Evolutionary conservation across 2,329 filamentous ascomycete genomes (phyloP).

Genomic region (Fusarium succisae): DNA sequence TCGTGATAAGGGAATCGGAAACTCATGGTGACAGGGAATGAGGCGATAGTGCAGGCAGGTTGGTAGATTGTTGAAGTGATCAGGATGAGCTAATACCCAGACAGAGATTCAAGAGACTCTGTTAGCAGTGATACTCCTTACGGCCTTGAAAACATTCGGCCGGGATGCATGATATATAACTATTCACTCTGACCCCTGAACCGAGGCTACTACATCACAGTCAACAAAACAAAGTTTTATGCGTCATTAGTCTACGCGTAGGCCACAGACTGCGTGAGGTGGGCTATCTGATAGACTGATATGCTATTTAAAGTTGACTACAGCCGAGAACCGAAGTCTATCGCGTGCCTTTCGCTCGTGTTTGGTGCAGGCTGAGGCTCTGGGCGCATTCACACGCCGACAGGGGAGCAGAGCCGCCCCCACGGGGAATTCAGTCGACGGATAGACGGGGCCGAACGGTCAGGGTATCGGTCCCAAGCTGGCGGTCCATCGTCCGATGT

Average conservation of each 20-base stretch:
- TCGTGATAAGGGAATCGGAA: background rate
- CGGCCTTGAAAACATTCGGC: no score
- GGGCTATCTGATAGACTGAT: no score
- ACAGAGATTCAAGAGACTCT: no score
- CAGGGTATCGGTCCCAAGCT: background rate
- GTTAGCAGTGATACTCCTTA: background rate
- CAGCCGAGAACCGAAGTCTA: background rate
- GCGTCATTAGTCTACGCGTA: background rate
- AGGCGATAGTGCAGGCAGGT: rapidly evolving
- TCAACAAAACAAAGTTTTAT: no score
- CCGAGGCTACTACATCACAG: background rate
- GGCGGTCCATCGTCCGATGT: background rate
- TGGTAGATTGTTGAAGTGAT: rapidly evolving
- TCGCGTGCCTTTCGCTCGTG: background rate
- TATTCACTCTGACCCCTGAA: background rate
- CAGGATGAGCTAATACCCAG: background rate
- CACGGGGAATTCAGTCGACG: background rate
- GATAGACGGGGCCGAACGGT: no score
- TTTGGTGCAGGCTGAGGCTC: background rate
- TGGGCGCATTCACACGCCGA: background rate
- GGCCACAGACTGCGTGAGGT: no score
- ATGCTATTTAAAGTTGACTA: background rate
- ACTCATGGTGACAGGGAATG: background rate
- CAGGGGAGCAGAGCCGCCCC: background rate
- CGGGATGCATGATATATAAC: background rate